A percentile compares a stretch with the other conserved stretches of the same genome.
These are phyloP conservation scores for Metschnikowia arizonensis DNA, from an alignment of 805 yeast species.

Conservation along the genomic window DNA sequence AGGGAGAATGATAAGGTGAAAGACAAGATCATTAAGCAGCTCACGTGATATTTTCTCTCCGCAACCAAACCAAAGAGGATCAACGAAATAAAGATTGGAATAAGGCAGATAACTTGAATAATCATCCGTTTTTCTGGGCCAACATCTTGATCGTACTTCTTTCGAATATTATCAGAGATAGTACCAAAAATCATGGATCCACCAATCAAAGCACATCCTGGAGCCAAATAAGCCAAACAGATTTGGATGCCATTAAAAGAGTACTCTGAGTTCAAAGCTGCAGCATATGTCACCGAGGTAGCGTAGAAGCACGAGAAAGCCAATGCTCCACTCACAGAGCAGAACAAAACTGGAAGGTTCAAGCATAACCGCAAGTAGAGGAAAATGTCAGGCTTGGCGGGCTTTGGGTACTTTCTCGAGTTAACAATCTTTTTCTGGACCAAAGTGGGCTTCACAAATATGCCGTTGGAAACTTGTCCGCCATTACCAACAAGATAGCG, in stretches of 20 bases:
- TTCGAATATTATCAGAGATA: constrained; percentile 40
- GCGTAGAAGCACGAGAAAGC: constrained; percentile 55
- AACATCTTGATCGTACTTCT: constrained; percentile 23
- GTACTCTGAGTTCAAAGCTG: constrained; percentile 36
- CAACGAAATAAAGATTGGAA: constrained; percentile 41
- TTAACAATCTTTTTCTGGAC: constrained; percentile 22
- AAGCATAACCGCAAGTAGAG: constrained; percentile 35
- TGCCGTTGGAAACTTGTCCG: constrained; percentile 14
- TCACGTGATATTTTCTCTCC: constrained; percentile 35
- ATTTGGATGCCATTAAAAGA: constrained; percentile 31
- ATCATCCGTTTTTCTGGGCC: constrained; percentile 47
- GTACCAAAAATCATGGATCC: constrained; percentile 51
- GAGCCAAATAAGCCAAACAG: constrained; percentile 49
- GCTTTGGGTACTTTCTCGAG: constrained; percentile 35
- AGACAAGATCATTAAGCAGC: constrained; percentile 39
- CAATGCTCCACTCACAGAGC: constrained; percentile 46
- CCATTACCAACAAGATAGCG: constrained; percentile 38
- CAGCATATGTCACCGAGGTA: constrained; percentile 47
- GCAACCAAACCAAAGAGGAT: constrained; percentile 53
- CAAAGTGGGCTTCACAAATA: constrained; percentile 27
- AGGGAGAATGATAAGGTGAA: constrained; percentile 50
- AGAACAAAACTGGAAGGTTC: constrained; percentile 42
- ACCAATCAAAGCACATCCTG: constrained; percentile 45
- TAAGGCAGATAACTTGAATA: constrained; percentile 42
- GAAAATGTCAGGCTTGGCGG: constrained; percentile 39